These are phyloP conservation scores for Epicoccum nigrum DNA, from an alignment of 2,329 filamentous ascomycete species.

Conservation along the genomic window DNA sequence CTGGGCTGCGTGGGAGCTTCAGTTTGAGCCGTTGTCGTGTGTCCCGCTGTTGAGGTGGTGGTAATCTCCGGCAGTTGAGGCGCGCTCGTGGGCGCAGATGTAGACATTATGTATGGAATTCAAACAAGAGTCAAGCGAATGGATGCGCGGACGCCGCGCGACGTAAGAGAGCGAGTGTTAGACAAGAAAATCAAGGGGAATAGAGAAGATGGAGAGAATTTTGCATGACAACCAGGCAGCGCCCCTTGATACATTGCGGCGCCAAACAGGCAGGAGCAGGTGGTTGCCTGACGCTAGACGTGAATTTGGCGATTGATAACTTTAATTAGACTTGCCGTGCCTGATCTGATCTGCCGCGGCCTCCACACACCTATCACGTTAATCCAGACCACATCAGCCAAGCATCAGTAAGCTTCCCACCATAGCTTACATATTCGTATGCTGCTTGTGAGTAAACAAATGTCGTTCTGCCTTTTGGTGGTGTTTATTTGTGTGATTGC, in stretches of 20 bases:
- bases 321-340: conserved; percentile 10
- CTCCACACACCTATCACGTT: conserved; percentile 2
- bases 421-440: background rate
- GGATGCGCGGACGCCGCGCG: conserved; percentile 13
- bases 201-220: conserved; percentile 1
- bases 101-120: conserved; percentile 13
- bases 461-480: too few relatives aligned
- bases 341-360: conserved; percentile 5
- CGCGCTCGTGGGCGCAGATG: conserved; percentile 1
- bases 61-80: conserved; percentile 10
- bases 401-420: background rate
- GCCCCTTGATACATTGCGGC: too few relatives aligned
- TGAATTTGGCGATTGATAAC: conserved; percentile 10
- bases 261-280: conserved; percentile 1
- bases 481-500: too few relatives aligned
- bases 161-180: conserved; percentile 4
- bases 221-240: conserved; percentile 4
- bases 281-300: conserved; percentile 20
- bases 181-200: background rate
- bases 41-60: conserved; percentile 8
- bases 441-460: background rate
- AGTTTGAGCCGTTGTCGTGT: conserved; percentile 1
- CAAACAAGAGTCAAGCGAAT: conserved; percentile 9
- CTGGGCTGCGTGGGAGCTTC: background rate
- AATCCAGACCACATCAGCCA: conserved; percentile 6